These are phyloP conservation scores for Ustilago nuda DNA, from an alignment of 1,284 basidiomycete species.

Conservation along the genomic window DNA sequence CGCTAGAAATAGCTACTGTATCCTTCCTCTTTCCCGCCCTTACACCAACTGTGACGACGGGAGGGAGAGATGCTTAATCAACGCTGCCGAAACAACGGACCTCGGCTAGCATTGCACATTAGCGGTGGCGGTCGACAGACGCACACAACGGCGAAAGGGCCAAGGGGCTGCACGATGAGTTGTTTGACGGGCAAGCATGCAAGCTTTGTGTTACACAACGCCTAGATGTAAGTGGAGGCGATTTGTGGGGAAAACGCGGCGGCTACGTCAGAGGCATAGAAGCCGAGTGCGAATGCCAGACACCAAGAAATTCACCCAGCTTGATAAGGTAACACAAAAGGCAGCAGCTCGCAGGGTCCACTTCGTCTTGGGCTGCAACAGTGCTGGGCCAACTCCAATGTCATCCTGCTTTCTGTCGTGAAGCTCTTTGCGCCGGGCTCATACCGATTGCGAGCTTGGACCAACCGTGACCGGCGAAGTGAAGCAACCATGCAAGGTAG, in stretches of 20 bases:
- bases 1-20: slow-evolving; percentile 8
- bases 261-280: slow-evolving; percentile 26
- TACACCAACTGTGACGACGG: neutral
- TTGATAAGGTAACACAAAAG: slow-evolving; percentile 8
- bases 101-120: slow-evolving; percentile 2
- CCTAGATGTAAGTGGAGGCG: slow-evolving; percentile 2
- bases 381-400: slow-evolving; percentile 6
- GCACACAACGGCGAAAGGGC: neutral
- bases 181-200: neutral
- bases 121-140: slow-evolving; percentile 4
- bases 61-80: neutral
- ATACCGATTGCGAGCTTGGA: neutral
- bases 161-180: neutral
- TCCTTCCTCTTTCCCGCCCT: too few species aligned
- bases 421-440: neutral
- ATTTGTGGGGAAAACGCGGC: slow-evolving; percentile 13
- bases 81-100: neutral
- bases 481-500: neutral
- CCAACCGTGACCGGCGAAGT: neutral
- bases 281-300: slow-evolving; percentile 1
- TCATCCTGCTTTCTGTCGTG: neutral
- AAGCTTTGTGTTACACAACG: neutral
- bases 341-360: slow-evolving; percentile 13
- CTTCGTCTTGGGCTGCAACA: neutral
- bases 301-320: slow-evolving; percentile 18